phyloP scores from a whole-genome alignment of 768 basidiomycete species.

The Baorangia bicolor region DNA sequence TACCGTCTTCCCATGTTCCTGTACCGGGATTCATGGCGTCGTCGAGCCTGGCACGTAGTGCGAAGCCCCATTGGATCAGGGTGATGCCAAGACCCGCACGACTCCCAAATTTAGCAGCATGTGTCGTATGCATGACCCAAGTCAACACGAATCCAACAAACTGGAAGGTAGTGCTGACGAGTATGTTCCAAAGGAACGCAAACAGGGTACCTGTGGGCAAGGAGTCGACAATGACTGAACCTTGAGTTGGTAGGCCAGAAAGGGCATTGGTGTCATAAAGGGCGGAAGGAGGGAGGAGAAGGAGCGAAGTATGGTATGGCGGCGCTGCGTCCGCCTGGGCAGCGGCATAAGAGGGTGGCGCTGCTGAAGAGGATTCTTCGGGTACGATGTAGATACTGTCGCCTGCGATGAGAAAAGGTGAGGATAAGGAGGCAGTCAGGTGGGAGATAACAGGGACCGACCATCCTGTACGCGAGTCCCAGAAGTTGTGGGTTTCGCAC shows the following conservation, averaged over 20 bases:
- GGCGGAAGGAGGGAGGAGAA: slow-evolving; percentile 69
- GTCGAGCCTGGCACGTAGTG: slow-evolving; percentile 58
- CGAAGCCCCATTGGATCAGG: slow-evolving; percentile 93
- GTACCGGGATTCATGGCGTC: slow-evolving; percentile 33
- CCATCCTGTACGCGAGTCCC: slow-evolving; percentile 63
- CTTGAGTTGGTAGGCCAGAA: slow-evolving; percentile 36
- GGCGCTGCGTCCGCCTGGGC: slow-evolving; percentile 96
- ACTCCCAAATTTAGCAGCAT: slow-evolving; percentile 90
- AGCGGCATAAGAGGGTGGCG: slow-evolving; percentile 88
- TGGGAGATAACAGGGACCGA: slow-evolving; percentile 1
- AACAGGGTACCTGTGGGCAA: slow-evolving; percentile 82
- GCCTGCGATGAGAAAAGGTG: slow-evolving; percentile 39
- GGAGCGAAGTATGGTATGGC: slow-evolving; percentile 95
- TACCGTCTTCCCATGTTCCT: slow-evolving; percentile 30
- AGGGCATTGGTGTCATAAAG: slow-evolving; percentile 43
- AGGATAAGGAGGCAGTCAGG: neutral
- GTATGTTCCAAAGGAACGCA: slow-evolving; percentile 87
- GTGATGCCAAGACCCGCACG: slow-evolving; percentile 95
- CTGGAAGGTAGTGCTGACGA: slow-evolving; percentile 96
- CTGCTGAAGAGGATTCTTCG: slow-evolving; percentile 78
- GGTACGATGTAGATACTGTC: slow-evolving; percentile 76
- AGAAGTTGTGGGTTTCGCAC: slow-evolving; percentile 68
- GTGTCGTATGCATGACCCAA: slow-evolving; percentile 90
- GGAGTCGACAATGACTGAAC: slow-evolving; percentile 88
- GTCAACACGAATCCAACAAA: slow-evolving; percentile 93